Base-by-base conservation (phyloP, 805 yeast species). In the Kregervanrija fluxuum region DNA sequence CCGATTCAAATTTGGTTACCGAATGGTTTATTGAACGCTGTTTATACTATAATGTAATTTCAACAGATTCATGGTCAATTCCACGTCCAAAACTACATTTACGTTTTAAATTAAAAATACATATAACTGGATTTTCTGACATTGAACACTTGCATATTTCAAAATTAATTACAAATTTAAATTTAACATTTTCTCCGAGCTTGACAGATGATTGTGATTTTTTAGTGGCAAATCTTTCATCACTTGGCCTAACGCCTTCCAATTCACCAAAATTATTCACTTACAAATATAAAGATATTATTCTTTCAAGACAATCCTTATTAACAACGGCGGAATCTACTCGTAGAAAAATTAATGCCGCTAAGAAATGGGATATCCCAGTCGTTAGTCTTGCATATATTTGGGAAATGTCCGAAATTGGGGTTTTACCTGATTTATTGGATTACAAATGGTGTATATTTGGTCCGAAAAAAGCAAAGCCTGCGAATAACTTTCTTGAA, bases 331-430 rank as follows among this genome's bases (percentile, higher is more conserved):
- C 64, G 2, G 57, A 68, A 8, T 68, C 81, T 1, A 69, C 82
- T 3, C 73, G 67, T 43, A 74, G 69, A 45, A 80, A 80, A 52
- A 69, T 80, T 39, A 64, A 65, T 41, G 84, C 83, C 31, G 80
- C 84, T 1, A 77, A 76, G 47, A 62, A 63, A 31, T 75, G 83
- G 76, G 55, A 61, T 30, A 71, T 79, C 11, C 85, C 86, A 0
- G 71, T 80, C n/a, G 73, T 77, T 0, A 72, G 83, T 0, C 47
- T 74, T 2, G 73, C 77, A 0, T 80, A 68, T 49, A 43, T 80
- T 4, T 79, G 82, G 76, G 78, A 77, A 49, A 59, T 70, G 8
- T 54, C 75, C 30, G 67, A 70, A 42, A 46, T 48, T 5, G 70
- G 71, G 1, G 41, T 44, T 1, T 49, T 57, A 11, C 77, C 77